Evolutionary conservation across 139 green algal genomes (phyloP), one percentile per base, ranked within the genome.

Genomic region (Auxenochlorella protothecoides): DNA sequence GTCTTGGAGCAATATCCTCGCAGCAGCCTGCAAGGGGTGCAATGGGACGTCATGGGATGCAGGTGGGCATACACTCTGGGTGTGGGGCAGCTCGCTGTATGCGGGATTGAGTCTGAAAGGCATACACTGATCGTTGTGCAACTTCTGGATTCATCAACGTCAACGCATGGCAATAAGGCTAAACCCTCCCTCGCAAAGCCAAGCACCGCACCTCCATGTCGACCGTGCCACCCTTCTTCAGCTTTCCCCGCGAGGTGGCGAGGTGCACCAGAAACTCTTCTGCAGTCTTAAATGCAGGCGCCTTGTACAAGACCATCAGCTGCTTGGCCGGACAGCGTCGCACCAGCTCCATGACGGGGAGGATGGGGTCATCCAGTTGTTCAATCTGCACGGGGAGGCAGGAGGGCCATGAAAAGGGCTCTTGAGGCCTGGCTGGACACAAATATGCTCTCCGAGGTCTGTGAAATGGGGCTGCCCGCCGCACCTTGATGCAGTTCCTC

Each of bases 301-400:
- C 87, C 69, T 91, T 93, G 87, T 97, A 98, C 64, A 96, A 68
- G 14, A 71, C 55, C 90, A 97, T 97, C 54, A 98, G 89, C 76
- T 91, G 80, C 78, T 91, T 87, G 51, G 72, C 67, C 3, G 88
- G 86, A 73, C 91, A 95, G 12, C 94, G 85, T 74, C 82, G 76
- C 60, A 98, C 77, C 70, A 98, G 94, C 77, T 96, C 88, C 5
- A 77, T 67, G 51, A 96, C 83, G 10, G 90, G 87, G 16, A 79
- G 59, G 62, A 90, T 65, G 9, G 92, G 89, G 75, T 97, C 92
- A 4, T 76, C 66, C 61, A 97, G 79, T 76, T 84, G 79, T 81
- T 97, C 92, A 55, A 97, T 78, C 81, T 87, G 83, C 63, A 27
- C 4, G 16, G 5, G 16, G 56, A 59, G 6, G 5, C 13, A 13